Evolutionary conservation across 176 grass and related monocot genomes (phyloP), one percentile per base, ranked within the genome.

Genomic region (Urochloa ruziziensis): DNA sequence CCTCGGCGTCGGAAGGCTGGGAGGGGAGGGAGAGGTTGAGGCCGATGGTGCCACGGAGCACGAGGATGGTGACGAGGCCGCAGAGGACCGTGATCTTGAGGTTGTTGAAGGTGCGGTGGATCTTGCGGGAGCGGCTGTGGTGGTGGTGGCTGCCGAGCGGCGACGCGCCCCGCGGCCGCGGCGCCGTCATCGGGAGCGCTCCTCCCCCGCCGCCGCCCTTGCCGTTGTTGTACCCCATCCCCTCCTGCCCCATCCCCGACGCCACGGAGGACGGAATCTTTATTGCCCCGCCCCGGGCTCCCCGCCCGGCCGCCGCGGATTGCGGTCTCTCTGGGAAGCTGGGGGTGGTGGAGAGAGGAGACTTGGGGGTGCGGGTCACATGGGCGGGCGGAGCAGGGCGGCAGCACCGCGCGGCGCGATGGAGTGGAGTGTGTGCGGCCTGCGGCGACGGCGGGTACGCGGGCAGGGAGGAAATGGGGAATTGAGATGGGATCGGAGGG

Each of bases 101-200:
- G 90, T 97, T 94, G 84, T 97, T 97, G 95, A 94, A 94, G n/a
- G 92, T 97, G 73, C 89, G 90, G 63, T 75, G 71, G 43, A 94
- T 93, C 86, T 94, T 94, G 63, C 92, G 95, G 28, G 80, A 80
- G 5, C 86, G 89, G 70, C 49, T 32, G 48, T 57, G 88, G 24
- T 62, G 62, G 48, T 68, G 63, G n/a, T n/a, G n/a, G n/a, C n/a
- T n/a, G 29, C 67, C 47, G 30, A 75, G 83, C 83, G 92, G 90
- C 48, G 89, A 86, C n/a, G 84, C 83, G 4, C 80, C 90, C 8
- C 83, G 77, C 87, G 83, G 35, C 42, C 78, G 86, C 44, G 74
- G 52, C 81, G 87, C 92, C 43, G 87, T 85, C 80, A 89, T 89
- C 25, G 89, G 89, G 66, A 94, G 75, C 6, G 27, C 78, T 2